Percentiles rank a stretch among this genome's conserved stretches.
Conservation (phyloP, 1,284 basidiomycete genomes). For the Cutaneotrichosporon curvatum region DNA sequence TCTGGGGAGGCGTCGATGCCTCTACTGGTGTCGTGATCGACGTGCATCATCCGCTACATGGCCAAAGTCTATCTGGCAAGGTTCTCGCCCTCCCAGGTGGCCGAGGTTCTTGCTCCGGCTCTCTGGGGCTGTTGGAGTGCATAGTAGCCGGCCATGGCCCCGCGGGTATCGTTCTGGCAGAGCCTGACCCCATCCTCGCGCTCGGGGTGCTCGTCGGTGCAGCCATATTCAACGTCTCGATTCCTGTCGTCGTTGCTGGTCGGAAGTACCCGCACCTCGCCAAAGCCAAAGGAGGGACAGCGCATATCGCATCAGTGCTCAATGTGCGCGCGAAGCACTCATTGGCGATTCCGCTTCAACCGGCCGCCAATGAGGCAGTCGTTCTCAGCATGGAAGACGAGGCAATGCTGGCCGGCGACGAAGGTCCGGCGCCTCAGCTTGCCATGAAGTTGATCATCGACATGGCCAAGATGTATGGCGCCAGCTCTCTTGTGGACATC, state of each 20-base stretch:
- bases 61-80: neutral
- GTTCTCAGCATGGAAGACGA: neutral
- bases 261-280: neutral
- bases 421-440: neutral
- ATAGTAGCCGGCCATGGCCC: slow-evolving; percentile 3
- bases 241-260: neutral
- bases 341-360: neutral
- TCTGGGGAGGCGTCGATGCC: slow-evolving; percentile 12
- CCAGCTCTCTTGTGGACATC: slow-evolving; percentile 1
- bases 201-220: slow-evolving; percentile 8
- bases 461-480: slow-evolving; percentile 11
- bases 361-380: neutral
- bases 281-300: too few species aligned
- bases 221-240: neutral
- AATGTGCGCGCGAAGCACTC: neutral
- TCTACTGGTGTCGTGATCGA: slow-evolving; percentile 2
- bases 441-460: slow-evolving; percentile 7
- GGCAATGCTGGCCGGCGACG: slow-evolving; percentile 1
- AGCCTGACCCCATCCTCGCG: slow-evolving; percentile 8
- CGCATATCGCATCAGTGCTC: too few species aligned
- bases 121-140: slow-evolving; percentile 8
- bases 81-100: slow-evolving; percentile 11
- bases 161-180: neutral
- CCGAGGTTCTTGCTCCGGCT: slow-evolving; percentile 12
- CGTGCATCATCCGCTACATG: slow-evolving; percentile 9